A percentile compares a stretch with the other conserved stretches of the same genome.
Evolutionary conservation across 352 stramenopile genomes (phyloP).

Genomic region (Globisporangium radiosum): DNA sequence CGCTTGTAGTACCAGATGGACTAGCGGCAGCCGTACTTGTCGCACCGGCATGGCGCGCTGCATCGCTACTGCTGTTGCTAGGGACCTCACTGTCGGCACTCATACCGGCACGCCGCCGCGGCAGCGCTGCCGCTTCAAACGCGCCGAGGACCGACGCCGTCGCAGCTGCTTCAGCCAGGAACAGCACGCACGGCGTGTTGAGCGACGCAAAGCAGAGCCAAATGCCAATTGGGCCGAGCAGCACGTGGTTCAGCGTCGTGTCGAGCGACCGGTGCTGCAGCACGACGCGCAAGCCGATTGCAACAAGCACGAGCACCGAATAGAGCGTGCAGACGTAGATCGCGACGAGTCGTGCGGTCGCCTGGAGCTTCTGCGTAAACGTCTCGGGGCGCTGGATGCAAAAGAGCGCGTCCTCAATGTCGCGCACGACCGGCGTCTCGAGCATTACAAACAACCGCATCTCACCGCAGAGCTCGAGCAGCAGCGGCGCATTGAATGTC

Average conservation of each 20-base stretch:
- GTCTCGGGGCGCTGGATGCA: conserved; percentile 60
- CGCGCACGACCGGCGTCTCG: conserved; percentile 72
- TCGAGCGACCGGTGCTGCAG: conserved; percentile 66
- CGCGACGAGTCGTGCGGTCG: conserved; percentile 38
- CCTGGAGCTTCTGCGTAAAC: conserved; percentile 73
- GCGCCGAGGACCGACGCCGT: conserved; percentile 70
- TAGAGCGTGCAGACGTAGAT: conserved; percentile 67
- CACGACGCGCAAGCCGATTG: conserved; percentile 58
- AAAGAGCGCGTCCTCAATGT: conserved; percentile 78
- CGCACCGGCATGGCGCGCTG: too few species aligned
- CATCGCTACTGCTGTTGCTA: neutral
- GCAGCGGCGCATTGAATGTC: conserved; percentile 66
- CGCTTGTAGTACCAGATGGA: neutral
- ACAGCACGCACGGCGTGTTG: conserved; percentile 74
- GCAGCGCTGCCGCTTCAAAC: conserved; percentile 58
- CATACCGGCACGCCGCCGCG: neutral
- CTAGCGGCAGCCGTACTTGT: neutral
- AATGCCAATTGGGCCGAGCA: conserved; percentile 65
- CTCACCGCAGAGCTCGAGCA: conserved; percentile 78
- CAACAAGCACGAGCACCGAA: conserved; percentile 53
- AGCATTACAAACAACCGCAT: conserved; percentile 85
- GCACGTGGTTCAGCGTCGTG: conserved; percentile 59
- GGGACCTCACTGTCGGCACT: too few species aligned
- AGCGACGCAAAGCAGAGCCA: conserved; percentile 85
- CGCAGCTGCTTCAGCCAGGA: conserved; percentile 63